Percentiles rank a stretch among this genome's conserved stretches.
phyloP scores from a whole-genome alignment of 306 rosid genomes.

The Lathyrus oleraceus region DNA sequence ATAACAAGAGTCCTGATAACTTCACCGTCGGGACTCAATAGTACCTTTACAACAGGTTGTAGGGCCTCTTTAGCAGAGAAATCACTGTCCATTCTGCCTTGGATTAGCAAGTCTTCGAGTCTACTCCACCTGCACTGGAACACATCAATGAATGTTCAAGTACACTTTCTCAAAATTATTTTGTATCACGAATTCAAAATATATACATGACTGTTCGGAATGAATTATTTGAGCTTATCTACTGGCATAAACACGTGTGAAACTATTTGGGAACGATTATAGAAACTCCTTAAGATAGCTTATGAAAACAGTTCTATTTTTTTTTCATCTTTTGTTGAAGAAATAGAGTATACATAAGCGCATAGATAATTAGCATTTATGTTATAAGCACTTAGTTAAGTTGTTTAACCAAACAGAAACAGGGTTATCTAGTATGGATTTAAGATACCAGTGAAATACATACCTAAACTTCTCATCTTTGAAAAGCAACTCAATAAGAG shows the following conservation, averaged over 20 bases:
- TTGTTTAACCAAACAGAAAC: neutral
- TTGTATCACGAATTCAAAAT: neutral
- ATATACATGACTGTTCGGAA: neutral
- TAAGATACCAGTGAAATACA: slow-evolving; percentile 34
- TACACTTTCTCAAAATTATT: slow-evolving; percentile 27
- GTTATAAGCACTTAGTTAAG: neutral
- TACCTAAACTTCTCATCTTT: slow-evolving; percentile 85
- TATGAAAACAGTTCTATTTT: neutral
- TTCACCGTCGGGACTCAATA: slow-evolving; percentile 84
- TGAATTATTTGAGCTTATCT: neutral
- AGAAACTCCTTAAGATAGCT: neutral
- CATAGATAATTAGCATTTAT: neutral
- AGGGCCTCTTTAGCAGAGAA: slow-evolving; percentile 84
- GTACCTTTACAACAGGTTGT: slow-evolving; percentile 84
- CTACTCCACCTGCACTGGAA: slow-evolving; percentile 75
- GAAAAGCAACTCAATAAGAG: slow-evolving; percentile 88
- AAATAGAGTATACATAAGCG: neutral
- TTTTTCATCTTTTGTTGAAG: neutral
- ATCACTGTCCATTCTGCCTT: slow-evolving; percentile 85
- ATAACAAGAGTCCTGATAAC: slow-evolving; percentile 61
- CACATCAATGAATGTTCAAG: slow-evolving; percentile 38
- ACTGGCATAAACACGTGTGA: neutral
- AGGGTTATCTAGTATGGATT: neutral
- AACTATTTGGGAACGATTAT: neutral
- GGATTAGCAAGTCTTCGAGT: slow-evolving; percentile 77